Conservation (phyloP, 2,329 filamentous ascomycete species). For the Fusarium aywerte region DNA sequence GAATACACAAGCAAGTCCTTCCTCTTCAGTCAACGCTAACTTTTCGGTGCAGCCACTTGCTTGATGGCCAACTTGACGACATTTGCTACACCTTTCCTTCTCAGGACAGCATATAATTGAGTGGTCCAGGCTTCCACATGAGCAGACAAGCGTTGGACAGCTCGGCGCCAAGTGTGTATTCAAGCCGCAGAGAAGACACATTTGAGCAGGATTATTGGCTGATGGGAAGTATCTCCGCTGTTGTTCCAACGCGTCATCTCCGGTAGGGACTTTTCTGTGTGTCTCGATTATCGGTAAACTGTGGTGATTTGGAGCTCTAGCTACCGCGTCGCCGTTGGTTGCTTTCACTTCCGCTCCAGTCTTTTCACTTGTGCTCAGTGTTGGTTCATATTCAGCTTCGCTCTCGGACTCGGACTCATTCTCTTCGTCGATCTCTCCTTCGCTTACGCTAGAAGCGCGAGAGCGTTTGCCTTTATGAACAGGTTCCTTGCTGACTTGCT, state of each 20-base stretch:
- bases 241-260: slow-evolving; percentile 52
- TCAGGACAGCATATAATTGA: slow-evolving; percentile 62
- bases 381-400: slow-evolving; percentile 45
- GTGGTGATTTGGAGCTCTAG: slow-evolving; percentile 5
- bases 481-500: slow-evolving; percentile 9
- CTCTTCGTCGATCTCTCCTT: slow-evolving; percentile 25
- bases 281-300: slow-evolving; percentile 25
- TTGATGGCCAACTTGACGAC: slow-evolving; percentile 70
- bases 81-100: slow-evolving; percentile 65
- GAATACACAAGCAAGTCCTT: slow-evolving; percentile 68
- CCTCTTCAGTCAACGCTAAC: slow-evolving; percentile 61
- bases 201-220: slow-evolving; percentile 53
- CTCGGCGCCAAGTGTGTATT: slow-evolving; percentile 57
- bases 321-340: slow-evolving; percentile 23
- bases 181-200: slow-evolving; percentile 65
- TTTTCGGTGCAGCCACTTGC: slow-evolving; percentile 65
- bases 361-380: slow-evolving; percentile 25
- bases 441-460: slow-evolving; percentile 38
- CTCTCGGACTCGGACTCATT: slow-evolving; percentile 42
- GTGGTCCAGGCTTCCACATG: slow-evolving; percentile 60
- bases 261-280: slow-evolving; percentile 42
- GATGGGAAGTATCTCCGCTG: slow-evolving; percentile 65
- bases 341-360: slow-evolving; percentile 9
- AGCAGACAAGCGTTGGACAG: slow-evolving; percentile 62
- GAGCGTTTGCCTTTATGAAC: slow-evolving; percentile 29